phyloP scores from a whole-genome alignment of 768 basidiomycete species.

The Tulasnella sp. region DNA sequence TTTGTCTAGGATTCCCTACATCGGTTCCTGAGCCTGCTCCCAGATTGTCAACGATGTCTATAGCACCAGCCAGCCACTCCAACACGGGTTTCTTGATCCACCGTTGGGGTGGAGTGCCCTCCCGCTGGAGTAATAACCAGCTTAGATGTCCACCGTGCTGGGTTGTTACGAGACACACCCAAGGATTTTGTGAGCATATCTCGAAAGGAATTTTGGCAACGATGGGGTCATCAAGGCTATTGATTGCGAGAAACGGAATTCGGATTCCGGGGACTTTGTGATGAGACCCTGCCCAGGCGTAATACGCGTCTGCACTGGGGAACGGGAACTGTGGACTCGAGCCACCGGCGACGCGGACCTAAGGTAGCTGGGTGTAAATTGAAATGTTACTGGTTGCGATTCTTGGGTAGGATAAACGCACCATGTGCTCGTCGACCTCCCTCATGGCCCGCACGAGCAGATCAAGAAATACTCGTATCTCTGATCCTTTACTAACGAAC shows the following conservation, averaged over 20 bases:
- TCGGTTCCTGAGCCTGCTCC: slow-evolving; percentile 31
- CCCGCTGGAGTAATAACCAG: slow-evolving; percentile 33
- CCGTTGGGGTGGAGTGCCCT: slow-evolving; percentile 26
- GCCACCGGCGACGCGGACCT: slow-evolving; percentile 40
- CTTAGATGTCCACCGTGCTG: slow-evolving; percentile 34
- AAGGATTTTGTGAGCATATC: slow-evolving; percentile 37
- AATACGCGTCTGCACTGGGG: slow-evolving; percentile 40
- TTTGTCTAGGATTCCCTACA: slow-evolving; percentile 23
- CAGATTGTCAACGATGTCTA: slow-evolving; percentile 32
- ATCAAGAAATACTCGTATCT: no score
- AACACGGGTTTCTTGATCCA: slow-evolving; percentile 36
- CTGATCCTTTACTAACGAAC: no score
- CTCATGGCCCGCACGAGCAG: background rate
- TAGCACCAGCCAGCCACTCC: slow-evolving; percentile 33
- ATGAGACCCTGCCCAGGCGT: slow-evolving; percentile 37
- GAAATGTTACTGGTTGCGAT: background rate
- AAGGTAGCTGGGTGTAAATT: background rate
- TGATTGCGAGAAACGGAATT: slow-evolving; percentile 42
- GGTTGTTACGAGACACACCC: slow-evolving; percentile 37
- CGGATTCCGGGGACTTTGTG: slow-evolving; percentile 37
- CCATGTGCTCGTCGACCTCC: slow-evolving; percentile 31
- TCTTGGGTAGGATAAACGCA: background rate
- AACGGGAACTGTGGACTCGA: slow-evolving; percentile 26
- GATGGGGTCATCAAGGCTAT: slow-evolving; percentile 44
- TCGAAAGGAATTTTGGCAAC: slow-evolving; percentile 40